Evolutionary conservation across 176 grass and related monocot genomes (phyloP).

Genomic region (Eleusine coracana): DNA sequence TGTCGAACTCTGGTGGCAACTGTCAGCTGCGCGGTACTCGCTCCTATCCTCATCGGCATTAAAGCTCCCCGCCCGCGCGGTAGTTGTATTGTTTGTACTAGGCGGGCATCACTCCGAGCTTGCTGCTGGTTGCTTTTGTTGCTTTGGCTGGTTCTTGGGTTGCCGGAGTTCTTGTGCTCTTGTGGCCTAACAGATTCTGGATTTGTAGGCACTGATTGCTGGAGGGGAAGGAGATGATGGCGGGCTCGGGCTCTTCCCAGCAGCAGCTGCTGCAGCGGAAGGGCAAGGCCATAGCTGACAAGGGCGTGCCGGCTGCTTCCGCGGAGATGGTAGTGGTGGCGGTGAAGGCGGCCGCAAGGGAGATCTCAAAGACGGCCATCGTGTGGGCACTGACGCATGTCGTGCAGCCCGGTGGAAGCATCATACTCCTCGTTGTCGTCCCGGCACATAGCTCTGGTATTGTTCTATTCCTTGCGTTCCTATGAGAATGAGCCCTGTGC

Average conservation of each 20-base stretch:
- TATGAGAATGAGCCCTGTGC: conserved; percentile 19
- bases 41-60: conserved; percentile 45
- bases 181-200: conserved; percentile 32
- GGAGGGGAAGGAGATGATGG: conserved; percentile 37
- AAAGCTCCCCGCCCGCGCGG: conserved; percentile 31
- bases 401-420: conserved; percentile 84
- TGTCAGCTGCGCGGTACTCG: conserved; percentile 45
- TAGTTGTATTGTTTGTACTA: conserved; percentile 58
- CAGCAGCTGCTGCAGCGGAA: conserved; percentile 73
- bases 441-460: conserved; percentile 84
- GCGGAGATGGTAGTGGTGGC: conserved; percentile 89
- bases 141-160: conserved; percentile 29
- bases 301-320: conserved; percentile 19
- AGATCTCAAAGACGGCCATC: conserved; percentile 90
- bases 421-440: conserved; percentile 80
- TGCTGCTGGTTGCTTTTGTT: conserved; percentile 15
- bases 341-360: conserved; percentile 69
- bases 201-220: conserved; percentile 47
- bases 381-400: conserved; percentile 94
- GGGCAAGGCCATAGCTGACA: conserved; percentile 64
- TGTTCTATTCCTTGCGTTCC: conserved; percentile 31
- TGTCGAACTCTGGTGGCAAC: conserved; percentile 45
- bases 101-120: conserved; percentile 36
- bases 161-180: conserved; percentile 19
- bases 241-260: conserved; percentile 48